phyloP scores from a whole-genome alignment of 495 filamentous ascomycete species.

The Penicillium dipodomyicola region DNA sequence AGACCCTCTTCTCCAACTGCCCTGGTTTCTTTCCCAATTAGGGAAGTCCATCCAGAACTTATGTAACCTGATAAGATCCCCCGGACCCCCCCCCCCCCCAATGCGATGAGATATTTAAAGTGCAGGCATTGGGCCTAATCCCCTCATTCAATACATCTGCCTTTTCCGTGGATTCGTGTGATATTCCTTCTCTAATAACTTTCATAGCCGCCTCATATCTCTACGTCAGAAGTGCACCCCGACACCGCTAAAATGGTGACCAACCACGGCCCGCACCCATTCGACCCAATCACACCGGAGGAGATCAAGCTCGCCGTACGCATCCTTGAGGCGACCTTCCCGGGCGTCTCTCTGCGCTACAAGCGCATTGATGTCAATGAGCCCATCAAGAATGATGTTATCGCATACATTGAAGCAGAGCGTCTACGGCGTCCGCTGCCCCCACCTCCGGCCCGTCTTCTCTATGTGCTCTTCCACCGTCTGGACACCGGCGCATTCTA shows the following conservation, averaged over 20 bases:
- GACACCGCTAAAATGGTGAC: conserved; percentile 18
- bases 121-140: conserved; percentile 4
- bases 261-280: conserved; percentile 31
- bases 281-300: conserved; percentile 40
- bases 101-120: conserved; percentile 18
- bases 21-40: conserved; percentile 14
- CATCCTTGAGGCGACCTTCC: conserved; percentile 38
- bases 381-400: conserved; percentile 39
- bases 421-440: conserved; percentile 35
- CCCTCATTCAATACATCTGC: conserved; percentile 2
- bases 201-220: neutral
- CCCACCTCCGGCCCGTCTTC: conserved; percentile 31
- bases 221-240: neutral
- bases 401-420: conserved; percentile 42
- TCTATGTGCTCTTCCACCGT: conserved; percentile 44
- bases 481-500: conserved; percentile 39
- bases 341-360: conserved; percentile 34
- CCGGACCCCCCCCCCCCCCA: neutral
- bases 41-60: conserved; percentile 24
- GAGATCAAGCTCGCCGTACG: conserved; percentile 42
- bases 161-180: neutral
- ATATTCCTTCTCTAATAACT: neutral
- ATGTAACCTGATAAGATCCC: conserved; percentile 18
- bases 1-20: neutral
- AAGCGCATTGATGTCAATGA: conserved; percentile 44